Evolutionary conservation across 805 yeast genomes (phyloP), one percentile per base, ranked within the genome.

Genomic region (Alloascoidea hylecoeti): DNA sequence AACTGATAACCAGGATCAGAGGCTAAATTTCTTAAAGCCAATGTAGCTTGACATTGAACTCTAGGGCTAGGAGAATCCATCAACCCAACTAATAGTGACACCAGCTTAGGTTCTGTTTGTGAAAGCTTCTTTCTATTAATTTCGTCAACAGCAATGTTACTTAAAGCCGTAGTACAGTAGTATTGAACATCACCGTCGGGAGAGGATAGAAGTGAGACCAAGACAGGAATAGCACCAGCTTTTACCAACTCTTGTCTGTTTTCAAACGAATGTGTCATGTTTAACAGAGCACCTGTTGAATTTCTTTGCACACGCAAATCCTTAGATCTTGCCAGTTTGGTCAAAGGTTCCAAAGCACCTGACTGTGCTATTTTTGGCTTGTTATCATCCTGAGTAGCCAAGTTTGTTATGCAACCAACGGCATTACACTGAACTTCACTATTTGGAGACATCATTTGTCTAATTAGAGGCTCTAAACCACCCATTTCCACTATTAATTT

Each of bases 381-480:
- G 62, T 92, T 92, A 51, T 85, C 95, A 59, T 92, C 99, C 60
- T 84, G 95, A 4, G 98, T 92, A 4, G 98, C 98, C 58, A 92
- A 72, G 55, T 92, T 92, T 28, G 99, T 92, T 53, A 92, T 88
- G 57, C 98, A 92, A 14, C 99, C 99, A 41, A 92, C 98, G 2
- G 99, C 98, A 55, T 92, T 92, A 60, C 99, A 92, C 61, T 92
- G 98, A 32, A 92, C 97, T 58, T 92, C 99, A 41, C 92, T 94
- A 52, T 92, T 92, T 39, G 92, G 74, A 33, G 94, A 80, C 80
- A 85, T 80, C 99, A 92, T 92, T 61, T 92, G 98, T 57, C 94
- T 78, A 49, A 92, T 92, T 35, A 92, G 71, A 3, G 97, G 97
- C 45, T 88, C 95, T 41, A 92, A 70, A 2, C 97, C 98, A 18